These are phyloP conservation scores for Zizania latifolia DNA, from an alignment of 176 grass and related monocot species.

Conservation along the genomic window DNA sequence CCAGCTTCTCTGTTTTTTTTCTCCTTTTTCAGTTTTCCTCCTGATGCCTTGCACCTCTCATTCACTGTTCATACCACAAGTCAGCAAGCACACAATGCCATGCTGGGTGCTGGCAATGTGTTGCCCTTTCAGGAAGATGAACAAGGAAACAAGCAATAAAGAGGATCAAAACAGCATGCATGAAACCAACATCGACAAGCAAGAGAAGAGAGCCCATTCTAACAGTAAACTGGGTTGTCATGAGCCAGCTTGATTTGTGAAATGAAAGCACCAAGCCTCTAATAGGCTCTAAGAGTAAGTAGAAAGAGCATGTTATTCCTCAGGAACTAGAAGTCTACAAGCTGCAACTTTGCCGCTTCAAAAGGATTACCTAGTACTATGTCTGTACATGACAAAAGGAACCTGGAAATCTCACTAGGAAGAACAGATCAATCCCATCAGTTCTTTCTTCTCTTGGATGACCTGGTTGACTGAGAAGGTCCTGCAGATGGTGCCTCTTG, in stretches of 20 bases:
- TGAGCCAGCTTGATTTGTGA: neutral
- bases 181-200: neutral
- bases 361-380: slow-evolving; percentile 15
- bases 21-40: neutral
- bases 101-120: neutral
- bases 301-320: neutral
- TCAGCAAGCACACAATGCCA: neutral
- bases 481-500: slow-evolving; percentile 4
- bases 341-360: neutral
- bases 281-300: neutral
- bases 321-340: neutral
- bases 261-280: neutral
- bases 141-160: neutral
- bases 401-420: neutral
- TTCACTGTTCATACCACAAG: neutral
- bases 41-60: neutral
- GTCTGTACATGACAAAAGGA: neutral
- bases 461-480: slow-evolving; percentile 8
- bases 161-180: neutral
- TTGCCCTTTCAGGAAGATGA: neutral
- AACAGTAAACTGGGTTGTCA: neutral
- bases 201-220: neutral
- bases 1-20: neutral
- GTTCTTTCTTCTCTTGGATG: slow-evolving; percentile 22
- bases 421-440: neutral